Evolutionary conservation across 2,329 filamentous ascomycete species (phyloP).

Genomic region (Fusarium decemcellulare): DNA sequence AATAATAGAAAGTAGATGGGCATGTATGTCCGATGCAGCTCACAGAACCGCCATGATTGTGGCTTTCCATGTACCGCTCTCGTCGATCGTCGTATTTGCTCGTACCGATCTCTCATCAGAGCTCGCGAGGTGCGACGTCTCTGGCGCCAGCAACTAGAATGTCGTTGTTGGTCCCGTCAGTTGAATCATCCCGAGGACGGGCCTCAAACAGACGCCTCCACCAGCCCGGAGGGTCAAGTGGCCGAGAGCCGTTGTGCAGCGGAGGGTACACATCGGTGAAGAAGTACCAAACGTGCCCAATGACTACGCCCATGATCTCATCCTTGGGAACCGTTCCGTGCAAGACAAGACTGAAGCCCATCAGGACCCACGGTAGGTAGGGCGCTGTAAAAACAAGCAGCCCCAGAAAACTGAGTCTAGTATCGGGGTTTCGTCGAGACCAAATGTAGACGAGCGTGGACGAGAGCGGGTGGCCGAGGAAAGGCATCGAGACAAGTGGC

Average conservation of each 20-base stretch:
- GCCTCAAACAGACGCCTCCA: constrained; percentile 89
- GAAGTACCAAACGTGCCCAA: constrained; percentile 98
- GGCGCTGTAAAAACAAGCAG: constrained; percentile 93
- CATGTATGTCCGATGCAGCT: constrained; percentile 6
- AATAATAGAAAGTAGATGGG: constrained; percentile 9
- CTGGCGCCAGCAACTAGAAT: constrained; percentile 70
- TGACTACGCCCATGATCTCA: constrained; percentile 94
- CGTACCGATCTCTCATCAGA: constrained; percentile 17
- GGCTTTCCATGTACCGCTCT: neutral
- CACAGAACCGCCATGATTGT: neutral
- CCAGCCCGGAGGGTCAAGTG: constrained; percentile 90
- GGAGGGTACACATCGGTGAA: constrained; percentile 97
- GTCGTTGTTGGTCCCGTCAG: constrained; percentile 72
- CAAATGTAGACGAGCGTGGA: constrained; percentile 98
- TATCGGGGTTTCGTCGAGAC: constrained; percentile 95
- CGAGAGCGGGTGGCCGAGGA: constrained; percentile 92
- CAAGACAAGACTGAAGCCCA: constrained; percentile 92
- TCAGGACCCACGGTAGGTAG: constrained; percentile 95
- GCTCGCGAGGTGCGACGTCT: constrained; percentile 45
- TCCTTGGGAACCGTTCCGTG: constrained; percentile 93
- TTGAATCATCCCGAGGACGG: constrained; percentile 62
- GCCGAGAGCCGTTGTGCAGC: constrained; percentile 85
- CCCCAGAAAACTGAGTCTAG: constrained; percentile 89
- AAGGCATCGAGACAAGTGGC: constrained; percentile 90
- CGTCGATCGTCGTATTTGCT: neutral